Percentiles rank a stretch among this genome's conserved stretches.
Evolutionary conservation across 1,284 basidiomycete species (phyloP).

Genomic region (Leccinum solheimii): DNA sequence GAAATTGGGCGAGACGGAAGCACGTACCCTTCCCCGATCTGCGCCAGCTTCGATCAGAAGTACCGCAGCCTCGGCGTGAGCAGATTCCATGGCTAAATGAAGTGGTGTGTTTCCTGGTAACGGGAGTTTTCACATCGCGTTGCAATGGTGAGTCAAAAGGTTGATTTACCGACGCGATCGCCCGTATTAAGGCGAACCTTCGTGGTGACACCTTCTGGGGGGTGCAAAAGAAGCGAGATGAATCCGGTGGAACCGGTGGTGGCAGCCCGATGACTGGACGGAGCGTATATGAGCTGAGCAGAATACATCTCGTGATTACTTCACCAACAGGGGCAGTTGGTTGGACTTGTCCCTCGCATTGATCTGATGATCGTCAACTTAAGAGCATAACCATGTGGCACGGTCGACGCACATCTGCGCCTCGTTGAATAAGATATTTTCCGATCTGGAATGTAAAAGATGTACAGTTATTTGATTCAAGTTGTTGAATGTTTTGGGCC

Average conservation of each 20-base stretch:
- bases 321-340: constrained; percentile 80
- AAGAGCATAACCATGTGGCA: constrained; percentile 50
- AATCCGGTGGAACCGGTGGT: constrained; percentile 90
- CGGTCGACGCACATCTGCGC: constrained; percentile 80
- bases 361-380: constrained; percentile 54
- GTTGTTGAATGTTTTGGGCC: not conserved
- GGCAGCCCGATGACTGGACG: constrained; percentile 83
- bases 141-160: not conserved
- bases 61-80: constrained; percentile 87
- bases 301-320: not conserved
- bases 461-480: constrained; percentile 2
- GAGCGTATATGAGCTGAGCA: constrained; percentile 5
- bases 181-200: constrained; percentile 86
- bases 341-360: constrained; percentile 90
- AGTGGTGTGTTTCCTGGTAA: constrained; percentile 86
- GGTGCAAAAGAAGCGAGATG: constrained; percentile 75
- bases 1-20: not conserved
- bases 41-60: constrained; percentile 91
- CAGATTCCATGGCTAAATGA: constrained; percentile 95
- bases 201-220: constrained; percentile 61
- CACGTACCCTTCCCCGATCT: constrained; percentile 78
- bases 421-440: constrained; percentile 77
- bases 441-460: constrained; percentile 65
- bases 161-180: constrained; percentile 73
- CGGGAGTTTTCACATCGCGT: not conserved